Base-by-base conservation (phyloP, 805 yeast species). In the Candida corydali region DNA sequence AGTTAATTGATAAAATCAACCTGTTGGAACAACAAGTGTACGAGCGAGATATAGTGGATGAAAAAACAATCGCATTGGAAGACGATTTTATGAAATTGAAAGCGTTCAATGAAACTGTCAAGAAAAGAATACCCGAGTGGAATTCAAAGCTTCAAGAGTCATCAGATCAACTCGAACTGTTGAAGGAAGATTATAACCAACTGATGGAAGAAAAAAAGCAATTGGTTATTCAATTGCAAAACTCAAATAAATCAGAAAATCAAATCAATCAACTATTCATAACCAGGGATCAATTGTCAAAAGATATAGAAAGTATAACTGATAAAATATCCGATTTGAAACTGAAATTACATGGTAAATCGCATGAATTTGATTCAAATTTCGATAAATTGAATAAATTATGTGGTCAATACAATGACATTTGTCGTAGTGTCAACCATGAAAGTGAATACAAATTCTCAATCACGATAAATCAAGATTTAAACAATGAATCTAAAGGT, bases 21-120 rank as follows among this genome's bases (percentile, higher is more conserved):
- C 52, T 80, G 16, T 57, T 59, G 15, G 47, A 47, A 1, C 61
- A 69, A 33, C 4, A 75, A 76, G 43, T 62, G 69, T 70, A 17
- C 59, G 65, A 14, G 61, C 80, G 24, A 72, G 70, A 32, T 17
- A 61, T 70, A 16, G 74, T 81, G 17, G 71, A 72, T 39, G 75
- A 73, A 50, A 79, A 81, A 52, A 52, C 77, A 4, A 68, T 66
- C 42, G 84, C 86, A 1, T 62, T 87, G 38, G 83, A 81, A 44
- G 75, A 76, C 43, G 96, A 87, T 55, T 66, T 82, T 29, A 63
- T 65, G 29, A 82, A 83, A 55, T 83, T 86, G 50, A 72, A 75
- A 47, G 81, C 78, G n/a, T 86, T 82, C 51, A 78, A 84, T 36
- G 76, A 76, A 29, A 69, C 76, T 6, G 80, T 84, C 76, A 75